Conservation (phyloP, 2,329 filamentous ascomycete genomes). For the Blastomyces silverae region DNA sequence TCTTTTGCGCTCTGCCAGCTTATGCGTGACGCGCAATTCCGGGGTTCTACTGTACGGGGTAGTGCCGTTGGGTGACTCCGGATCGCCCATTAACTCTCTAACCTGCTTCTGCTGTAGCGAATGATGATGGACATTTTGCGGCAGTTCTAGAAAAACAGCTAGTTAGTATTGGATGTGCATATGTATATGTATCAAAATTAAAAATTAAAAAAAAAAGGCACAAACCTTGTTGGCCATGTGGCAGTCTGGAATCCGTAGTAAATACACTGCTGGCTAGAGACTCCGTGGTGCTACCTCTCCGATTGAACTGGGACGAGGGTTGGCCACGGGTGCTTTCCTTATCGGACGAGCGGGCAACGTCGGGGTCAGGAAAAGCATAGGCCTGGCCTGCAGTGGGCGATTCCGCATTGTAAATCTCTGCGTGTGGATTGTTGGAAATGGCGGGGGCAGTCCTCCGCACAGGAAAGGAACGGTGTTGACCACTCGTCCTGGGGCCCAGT, state of each 20-base stretch:
- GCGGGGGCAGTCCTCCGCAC: slow-evolving; percentile 44
- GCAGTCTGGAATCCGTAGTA: slow-evolving; percentile 45
- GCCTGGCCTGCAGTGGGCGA: slow-evolving; percentile 46
- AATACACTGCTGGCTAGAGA: slow-evolving; percentile 44
- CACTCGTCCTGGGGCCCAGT: slow-evolving; percentile 33
- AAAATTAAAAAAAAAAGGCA: slow-evolving; percentile 4
- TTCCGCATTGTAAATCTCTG: slow-evolving; percentile 47
- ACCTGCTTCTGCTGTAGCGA: slow-evolving; percentile 45
- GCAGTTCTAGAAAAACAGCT: slow-evolving; percentile 34
- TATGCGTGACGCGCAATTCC: slow-evolving; percentile 46
- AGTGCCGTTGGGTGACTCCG: slow-evolving; percentile 36
- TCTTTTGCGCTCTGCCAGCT: slow-evolving; percentile 46
- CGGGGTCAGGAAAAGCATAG: slow-evolving; percentile 47
- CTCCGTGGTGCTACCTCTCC: slow-evolving; percentile 43
- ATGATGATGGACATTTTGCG: slow-evolving; percentile 44
- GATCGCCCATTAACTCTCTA: slow-evolving; percentile 42
- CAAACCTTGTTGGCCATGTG: slow-evolving; percentile 45
- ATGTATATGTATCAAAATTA: background rate
- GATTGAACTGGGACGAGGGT: slow-evolving; percentile 35
- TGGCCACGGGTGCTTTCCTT: slow-evolving; percentile 22
- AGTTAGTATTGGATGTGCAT: slow-evolving; percentile 14
- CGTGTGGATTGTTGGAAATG: slow-evolving; percentile 45
- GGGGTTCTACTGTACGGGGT: slow-evolving; percentile 47
- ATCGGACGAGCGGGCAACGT: slow-evolving; percentile 33
- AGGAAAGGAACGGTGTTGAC: slow-evolving; percentile 36